Conservation (phyloP, 2,329 filamentous ascomycete genomes). For the Ophiostoma ulmi region DNA sequence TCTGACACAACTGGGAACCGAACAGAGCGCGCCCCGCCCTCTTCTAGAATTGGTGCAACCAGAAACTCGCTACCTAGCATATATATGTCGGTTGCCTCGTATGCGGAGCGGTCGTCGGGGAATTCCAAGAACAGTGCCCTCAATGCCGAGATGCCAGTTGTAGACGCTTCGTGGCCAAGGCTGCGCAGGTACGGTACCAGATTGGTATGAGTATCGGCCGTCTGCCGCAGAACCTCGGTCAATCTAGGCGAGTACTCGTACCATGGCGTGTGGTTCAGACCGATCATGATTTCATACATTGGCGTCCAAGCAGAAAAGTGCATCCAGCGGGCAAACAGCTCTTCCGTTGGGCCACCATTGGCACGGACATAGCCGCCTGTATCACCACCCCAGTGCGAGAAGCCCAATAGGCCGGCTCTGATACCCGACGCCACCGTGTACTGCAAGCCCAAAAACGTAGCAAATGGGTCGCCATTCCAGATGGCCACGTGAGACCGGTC, state of each 20-base stretch:
- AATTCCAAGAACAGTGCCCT: background rate
- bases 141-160: background rate
- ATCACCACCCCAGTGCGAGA: conserved; percentile 35
- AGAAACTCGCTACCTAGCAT: background rate
- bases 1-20: conserved; percentile 33
- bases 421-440: conserved; percentile 35
- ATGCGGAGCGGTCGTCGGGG: background rate
- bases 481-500: conserved; percentile 32
- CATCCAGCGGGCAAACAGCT: conserved; percentile 35
- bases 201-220: conserved; percentile 33
- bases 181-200: conserved; percentile 35
- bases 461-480: conserved; percentile 36
- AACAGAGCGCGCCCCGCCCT: conserved; percentile 20
- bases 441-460: conserved; percentile 34
- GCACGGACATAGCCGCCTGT: conserved; percentile 35
- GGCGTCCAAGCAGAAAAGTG: conserved; percentile 32
- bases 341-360: conserved; percentile 30
- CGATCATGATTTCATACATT: conserved; percentile 36
- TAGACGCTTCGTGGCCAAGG: background rate
- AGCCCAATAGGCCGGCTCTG: conserved; percentile 34
- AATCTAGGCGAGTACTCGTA: conserved; percentile 33
- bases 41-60: background rate
- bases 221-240: conserved; percentile 33
- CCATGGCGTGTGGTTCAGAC: conserved; percentile 36
- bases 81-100: background rate